Base-by-base conservation (phyloP, 768 basidiomycete genomes). In the Rhizopogon vesiculosus region DNA sequence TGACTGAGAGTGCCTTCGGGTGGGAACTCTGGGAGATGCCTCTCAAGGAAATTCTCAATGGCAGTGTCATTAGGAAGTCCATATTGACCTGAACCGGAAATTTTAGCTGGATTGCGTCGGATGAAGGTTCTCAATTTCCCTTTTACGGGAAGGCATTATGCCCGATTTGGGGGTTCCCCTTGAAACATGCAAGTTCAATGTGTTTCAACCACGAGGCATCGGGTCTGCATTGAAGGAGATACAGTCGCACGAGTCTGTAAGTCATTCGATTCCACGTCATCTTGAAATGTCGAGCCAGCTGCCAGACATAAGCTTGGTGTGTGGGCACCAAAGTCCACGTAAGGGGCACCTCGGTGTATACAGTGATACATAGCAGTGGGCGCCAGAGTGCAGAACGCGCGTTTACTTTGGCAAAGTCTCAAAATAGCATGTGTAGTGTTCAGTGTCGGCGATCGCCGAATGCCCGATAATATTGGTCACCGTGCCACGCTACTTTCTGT, bases 21-120 rank as follows among this genome's bases (percentile, higher is more conserved):
- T 39, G 22, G 4, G 16, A 13, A 45, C 28, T 45, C 45, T 61
- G 54, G 40, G 54, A 22, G 50, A 51, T 69, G 43, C 68, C 68
- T 45, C 6, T 43, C 41, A 61, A 28, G 60, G 68, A 45, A 71
- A 68, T 41, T 62, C 42, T 48, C 0, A 18, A 59, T 61, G 63
- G 69, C 63, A 42, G 53, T 64, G 64, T 59, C 4, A 25, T 49
- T 2, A 22, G 59, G 56, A 42, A 39, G 58, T 18, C 18, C 38
- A 22, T 16, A 9, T 40, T 45, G 45, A 42, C 69, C 59, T 6
- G 22, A 67, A 59, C 9, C 55, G 60, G 68, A n/a, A 62, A 66
- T 49, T 42, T 3, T 18, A 3, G 5, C 41, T 29, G 15, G 61
- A 69, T 63, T 66, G 67, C 58, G 48, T 49, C 51, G 57, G 43